Evolutionary conservation across 208 protist species (phyloP), one percentile per base, ranked within the genome.

Genomic region (Strigomonas culicis): DNA sequence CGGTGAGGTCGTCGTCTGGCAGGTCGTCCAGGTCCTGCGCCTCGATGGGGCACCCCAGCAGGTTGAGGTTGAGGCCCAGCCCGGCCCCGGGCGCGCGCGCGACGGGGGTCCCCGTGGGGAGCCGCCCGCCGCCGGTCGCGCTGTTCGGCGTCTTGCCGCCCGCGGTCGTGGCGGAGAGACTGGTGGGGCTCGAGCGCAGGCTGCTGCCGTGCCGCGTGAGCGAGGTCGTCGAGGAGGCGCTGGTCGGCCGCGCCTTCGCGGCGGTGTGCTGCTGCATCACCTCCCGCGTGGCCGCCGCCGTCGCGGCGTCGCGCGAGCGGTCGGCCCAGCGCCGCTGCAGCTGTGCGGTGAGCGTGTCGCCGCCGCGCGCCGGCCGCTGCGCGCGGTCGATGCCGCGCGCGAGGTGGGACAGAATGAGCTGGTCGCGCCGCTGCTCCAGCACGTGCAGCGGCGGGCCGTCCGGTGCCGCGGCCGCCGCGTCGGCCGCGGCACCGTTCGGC

Each of bases 341-440:
- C 72, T 30, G 63, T 25, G n/a, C 53, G 30, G 44, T 68, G 27
- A 22, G 74, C 59, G 7, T 44, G 27, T 24, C 31, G 24, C 22
- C 25, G 61, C 41, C 69, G 74, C 32, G 56, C 36, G 31, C 63
- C 62, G 31, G 67, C 52, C 50, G 75, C 50, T 64, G 68, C 47
- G 70, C 32, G 22, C 61, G 55, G 50, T 89, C 83, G n/a, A 89
- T 58, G 41, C 63, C 66, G 8, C 43, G 49, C 3, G 83, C 79
- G 28, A 81, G 53, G 59, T 86, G 76, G 1, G 69, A 69, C 59
- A 89, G 67, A 76, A 89, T 89, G 46, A 86, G 77, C 74, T 89
- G 79, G 32, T 89, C 83, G 21, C 66, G 65, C 22, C 79, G 76
- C 74, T 79, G 52, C 61, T 72, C 63, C 50, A 88, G 43, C 21